Conservation (phyloP, 169 alveolate genomes). For the Plasmodium gallinaceum region DNA sequence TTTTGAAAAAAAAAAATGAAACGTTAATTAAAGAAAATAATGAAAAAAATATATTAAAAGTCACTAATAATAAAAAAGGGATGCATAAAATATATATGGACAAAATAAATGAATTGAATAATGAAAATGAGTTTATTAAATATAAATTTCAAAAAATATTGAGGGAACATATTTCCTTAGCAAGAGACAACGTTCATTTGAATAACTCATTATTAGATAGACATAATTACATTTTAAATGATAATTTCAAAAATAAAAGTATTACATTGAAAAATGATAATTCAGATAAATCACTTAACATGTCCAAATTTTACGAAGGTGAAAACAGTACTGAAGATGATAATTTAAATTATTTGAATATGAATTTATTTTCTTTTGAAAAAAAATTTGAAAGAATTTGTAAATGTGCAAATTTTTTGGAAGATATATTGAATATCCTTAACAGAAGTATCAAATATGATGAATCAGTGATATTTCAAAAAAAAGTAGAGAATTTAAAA, state of each 20-base stretch:
- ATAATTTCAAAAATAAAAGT: slow-evolving; percentile 6
- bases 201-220: slow-evolving; percentile 33
- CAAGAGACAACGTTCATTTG: slow-evolving; percentile 23
- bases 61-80: slow-evolving; percentile 5
- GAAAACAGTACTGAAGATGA: slow-evolving; percentile 1
- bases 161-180: slow-evolving; percentile 42
- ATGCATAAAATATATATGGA: slow-evolving; percentile 17
- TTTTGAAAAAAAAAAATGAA: slow-evolving; percentile 64
- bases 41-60: not conserved
- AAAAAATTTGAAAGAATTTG: slow-evolving; percentile 30
- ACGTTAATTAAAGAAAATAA: slow-evolving; percentile 15
- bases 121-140: slow-evolving; percentile 68
- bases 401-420: slow-evolving; percentile 36
- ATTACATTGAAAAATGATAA: not conserved
- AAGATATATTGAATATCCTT: slow-evolving; percentile 30
- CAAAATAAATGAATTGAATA: slow-evolving; percentile 40
- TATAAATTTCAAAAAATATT: slow-evolving; percentile 47
- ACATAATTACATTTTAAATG: not conserved
- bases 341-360: not conserved
- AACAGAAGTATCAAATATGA: slow-evolving; percentile 49
- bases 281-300: not conserved
- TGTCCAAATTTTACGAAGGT: not conserved
- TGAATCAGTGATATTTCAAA: slow-evolving; percentile 48
- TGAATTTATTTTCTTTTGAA: slow-evolving; percentile 9
- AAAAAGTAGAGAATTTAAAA: slow-evolving; percentile 24